These are phyloP conservation scores for Solanum aculeatissimum DNA, from an alignment of 305 asterid species.

Conservation along the genomic window DNA sequence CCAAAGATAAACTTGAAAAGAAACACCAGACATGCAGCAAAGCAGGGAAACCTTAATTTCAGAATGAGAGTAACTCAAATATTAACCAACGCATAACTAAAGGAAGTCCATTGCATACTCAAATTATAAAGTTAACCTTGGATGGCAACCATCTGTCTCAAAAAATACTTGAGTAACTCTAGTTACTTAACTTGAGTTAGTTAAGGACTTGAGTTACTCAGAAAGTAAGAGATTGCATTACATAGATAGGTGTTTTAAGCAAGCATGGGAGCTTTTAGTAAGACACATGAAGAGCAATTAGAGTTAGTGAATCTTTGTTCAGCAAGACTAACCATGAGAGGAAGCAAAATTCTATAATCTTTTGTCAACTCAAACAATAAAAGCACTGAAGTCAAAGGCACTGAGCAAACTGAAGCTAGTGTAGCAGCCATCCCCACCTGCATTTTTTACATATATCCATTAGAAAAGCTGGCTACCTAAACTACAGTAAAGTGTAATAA, in stretches of 20 bases:
- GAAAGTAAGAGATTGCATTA: not conserved
- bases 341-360: conserved; percentile 97
- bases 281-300: not conserved
- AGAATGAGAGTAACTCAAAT: not conserved
- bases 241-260: not conserved
- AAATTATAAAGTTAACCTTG: not conserved
- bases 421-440: conserved; percentile 99
- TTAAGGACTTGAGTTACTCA: not conserved
- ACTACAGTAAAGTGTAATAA: not conserved
- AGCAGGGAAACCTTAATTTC: not conserved
- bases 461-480: conserved; percentile 3
- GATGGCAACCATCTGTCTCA: not conserved
- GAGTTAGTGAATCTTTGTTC: not conserved
- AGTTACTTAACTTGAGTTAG: not conserved
- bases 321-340: conserved; percentile 61
- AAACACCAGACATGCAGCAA: not conserved
- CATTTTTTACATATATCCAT: conserved; percentile 9
- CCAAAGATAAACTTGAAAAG: not conserved
- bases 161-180: not conserved
- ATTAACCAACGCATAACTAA: not conserved
- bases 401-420: conserved; percentile 88
- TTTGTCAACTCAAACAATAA: conserved; percentile 89
- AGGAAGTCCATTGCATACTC: not conserved
- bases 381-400: conserved; percentile 92
- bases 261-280: not conserved